These are phyloP conservation scores for Colletotrichum chlorophyti DNA, from an alignment of 2,329 filamentous ascomycete genomes.

Conservation along the genomic window DNA sequence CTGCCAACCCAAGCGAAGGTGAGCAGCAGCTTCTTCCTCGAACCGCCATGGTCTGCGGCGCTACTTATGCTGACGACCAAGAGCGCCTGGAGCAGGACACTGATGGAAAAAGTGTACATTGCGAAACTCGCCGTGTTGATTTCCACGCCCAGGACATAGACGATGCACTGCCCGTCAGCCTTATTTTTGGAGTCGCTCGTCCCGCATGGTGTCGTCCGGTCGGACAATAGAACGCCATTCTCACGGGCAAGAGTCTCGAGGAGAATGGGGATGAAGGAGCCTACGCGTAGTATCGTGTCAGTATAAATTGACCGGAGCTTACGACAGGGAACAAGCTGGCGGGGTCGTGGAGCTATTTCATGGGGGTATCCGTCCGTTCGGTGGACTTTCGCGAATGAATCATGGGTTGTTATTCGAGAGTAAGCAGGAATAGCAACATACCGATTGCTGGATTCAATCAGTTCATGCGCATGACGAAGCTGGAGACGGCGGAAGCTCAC, in stretches of 20 bases:
- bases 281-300: constrained; percentile 48
- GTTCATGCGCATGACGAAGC: not conserved
- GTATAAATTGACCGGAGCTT: not conserved
- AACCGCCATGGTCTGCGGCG: constrained; percentile 91
- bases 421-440: constrained; percentile 29
- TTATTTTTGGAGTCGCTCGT: constrained; percentile 62
- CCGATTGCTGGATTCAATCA: constrained; percentile 34
- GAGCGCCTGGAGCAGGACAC: constrained; percentile 86
- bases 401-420: not conserved
- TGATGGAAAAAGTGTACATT: constrained; percentile 97
- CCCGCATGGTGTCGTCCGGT: constrained; percentile 78
- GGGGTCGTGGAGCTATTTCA: too few relatives aligned
- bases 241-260: constrained; percentile 93
- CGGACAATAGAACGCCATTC: constrained; percentile 84
- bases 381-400: too few relatives aligned
- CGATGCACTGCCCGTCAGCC: constrained; percentile 74
- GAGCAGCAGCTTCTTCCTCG: constrained; percentile 87
- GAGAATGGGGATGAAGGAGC: constrained; percentile 94
- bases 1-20: constrained; percentile 86
- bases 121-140: constrained; percentile 97
- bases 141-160: constrained; percentile 81
- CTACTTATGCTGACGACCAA: constrained; percentile 96
- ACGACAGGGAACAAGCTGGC: not conserved
- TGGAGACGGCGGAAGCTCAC: constrained; percentile 58
- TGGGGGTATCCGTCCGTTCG: too few relatives aligned